These are phyloP conservation scores for Aspergillus eucalypticola DNA, from an alignment of 2,329 filamentous ascomycete species.

Conservation along the genomic window DNA sequence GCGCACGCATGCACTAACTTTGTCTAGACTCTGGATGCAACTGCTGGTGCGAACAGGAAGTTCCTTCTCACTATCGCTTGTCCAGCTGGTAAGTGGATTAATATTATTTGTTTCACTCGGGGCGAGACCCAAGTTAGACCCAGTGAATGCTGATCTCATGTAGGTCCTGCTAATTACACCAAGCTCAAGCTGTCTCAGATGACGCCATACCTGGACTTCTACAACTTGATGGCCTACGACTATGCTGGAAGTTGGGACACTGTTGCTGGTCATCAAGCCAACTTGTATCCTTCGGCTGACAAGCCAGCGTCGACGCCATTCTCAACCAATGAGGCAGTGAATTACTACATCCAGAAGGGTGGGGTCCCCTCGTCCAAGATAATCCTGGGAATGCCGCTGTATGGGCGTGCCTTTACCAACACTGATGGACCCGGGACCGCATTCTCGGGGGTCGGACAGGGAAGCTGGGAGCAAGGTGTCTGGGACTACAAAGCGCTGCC, in stretches of 20 bases:
- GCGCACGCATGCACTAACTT: conserved; percentile 12
- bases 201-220: conserved; percentile 54
- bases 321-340: conserved; percentile 68
- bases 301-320: conserved; percentile 73
- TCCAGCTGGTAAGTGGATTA: conserved; percentile 42
- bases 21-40: conserved; percentile 36
- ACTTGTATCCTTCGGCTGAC: conserved; percentile 64
- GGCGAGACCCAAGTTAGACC: neutral
- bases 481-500: conserved; percentile 89
- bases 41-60: conserved; percentile 44
- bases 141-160: neutral
- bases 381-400: conserved; percentile 92
- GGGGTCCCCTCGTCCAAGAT: conserved; percentile 68
- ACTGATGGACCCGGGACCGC: conserved; percentile 73
- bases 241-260: conserved; percentile 80
- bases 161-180: conserved; percentile 45
- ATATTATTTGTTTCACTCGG: neutral
- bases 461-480: conserved; percentile 79
- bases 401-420: conserved; percentile 80
- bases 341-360: conserved; percentile 66
- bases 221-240: conserved; percentile 77
- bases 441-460: conserved; percentile 71
- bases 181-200: conserved; percentile 47
- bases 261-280: conserved; percentile 75
- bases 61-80: conserved; percentile 53